These are phyloP conservation scores for Phytophthora palmivora DNA, from an alignment of 352 stramenopile genomes.

Conservation along the genomic window DNA sequence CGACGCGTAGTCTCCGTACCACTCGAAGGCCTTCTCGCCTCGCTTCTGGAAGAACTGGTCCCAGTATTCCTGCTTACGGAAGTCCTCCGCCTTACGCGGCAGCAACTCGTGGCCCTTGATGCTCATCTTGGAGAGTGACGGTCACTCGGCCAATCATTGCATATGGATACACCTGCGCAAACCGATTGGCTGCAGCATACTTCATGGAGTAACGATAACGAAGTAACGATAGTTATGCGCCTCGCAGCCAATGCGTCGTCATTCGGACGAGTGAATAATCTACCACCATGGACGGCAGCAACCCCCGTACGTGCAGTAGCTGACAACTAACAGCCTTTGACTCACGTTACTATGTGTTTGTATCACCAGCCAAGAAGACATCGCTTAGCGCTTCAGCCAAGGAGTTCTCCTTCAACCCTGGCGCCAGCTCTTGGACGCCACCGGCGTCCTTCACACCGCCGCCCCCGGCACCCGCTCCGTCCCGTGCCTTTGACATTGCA, in stretches of 20 bases:
- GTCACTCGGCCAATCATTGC: slow-evolving; percentile 3
- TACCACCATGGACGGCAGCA: slow-evolving; percentile 44
- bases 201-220: slow-evolving; percentile 10
- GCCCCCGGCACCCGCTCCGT: slow-evolving; percentile 47
- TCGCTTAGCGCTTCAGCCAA: slow-evolving; percentile 65
- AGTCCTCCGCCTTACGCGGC: slow-evolving; percentile 59
- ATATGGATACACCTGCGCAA: slow-evolving; percentile 16
- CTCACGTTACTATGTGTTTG: neutral
- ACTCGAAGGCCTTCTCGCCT: slow-evolving; percentile 80
- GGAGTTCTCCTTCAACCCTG: slow-evolving; percentile 84
- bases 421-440: slow-evolving; percentile 68
- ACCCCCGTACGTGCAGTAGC: slow-evolving; percentile 43
- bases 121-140: slow-evolving; percentile 18
- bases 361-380: slow-evolving; percentile 58
- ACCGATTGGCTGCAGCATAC: slow-evolving; percentile 12
- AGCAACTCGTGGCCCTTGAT: slow-evolving; percentile 45
- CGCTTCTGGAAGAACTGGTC: slow-evolving; percentile 77
- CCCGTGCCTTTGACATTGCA: slow-evolving; percentile 59
- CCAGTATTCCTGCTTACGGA: slow-evolving; percentile 80
- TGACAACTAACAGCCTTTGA: neutral
- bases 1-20: slow-evolving; percentile 72
- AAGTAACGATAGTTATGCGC: neutral
- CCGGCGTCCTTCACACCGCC: slow-evolving; percentile 50
- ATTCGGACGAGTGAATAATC: slow-evolving; percentile 14
- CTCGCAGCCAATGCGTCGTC: slow-evolving; percentile 4